Evolutionary conservation across 768 basidiomycete species (phyloP).

Genomic region (Pulveroboletus sp.): DNA sequence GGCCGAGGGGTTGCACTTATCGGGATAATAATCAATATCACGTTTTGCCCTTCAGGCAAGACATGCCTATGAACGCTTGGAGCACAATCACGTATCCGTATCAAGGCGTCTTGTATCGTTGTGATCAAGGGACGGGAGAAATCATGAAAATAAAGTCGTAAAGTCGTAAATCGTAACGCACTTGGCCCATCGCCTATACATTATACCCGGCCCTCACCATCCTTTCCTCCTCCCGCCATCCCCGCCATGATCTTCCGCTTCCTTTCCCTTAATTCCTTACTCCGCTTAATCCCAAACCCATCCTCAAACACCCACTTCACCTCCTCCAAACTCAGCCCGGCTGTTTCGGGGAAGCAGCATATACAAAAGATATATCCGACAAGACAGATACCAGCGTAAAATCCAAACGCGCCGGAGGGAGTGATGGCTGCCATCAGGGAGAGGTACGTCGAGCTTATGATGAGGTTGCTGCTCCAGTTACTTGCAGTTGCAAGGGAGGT

Average conservation of each 20-base stretch:
- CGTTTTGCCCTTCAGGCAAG: no score
- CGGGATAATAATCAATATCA: no score
- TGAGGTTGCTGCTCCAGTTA: constrained; percentile 76
- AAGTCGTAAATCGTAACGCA: no score
- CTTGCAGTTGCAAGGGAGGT: constrained; percentile 72
- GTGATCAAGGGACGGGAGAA: no score
- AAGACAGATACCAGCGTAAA: constrained; percentile 72
- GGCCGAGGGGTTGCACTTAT: no score
- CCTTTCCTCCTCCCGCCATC: no score
- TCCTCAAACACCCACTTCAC: constrained; percentile 58
- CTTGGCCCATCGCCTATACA: no score
- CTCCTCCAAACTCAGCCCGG: constrained; percentile 68
- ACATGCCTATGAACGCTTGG: no score
- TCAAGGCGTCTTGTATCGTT: no score
- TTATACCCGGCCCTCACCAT: no score
- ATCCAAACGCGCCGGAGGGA: constrained; percentile 72
- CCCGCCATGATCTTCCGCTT: constrained; percentile 15
- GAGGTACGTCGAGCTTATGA: constrained; percentile 78
- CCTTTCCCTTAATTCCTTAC: constrained; percentile 39
- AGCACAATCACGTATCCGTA: no score
- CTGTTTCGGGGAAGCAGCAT: constrained; percentile 77
- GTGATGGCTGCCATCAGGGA: constrained; percentile 74
- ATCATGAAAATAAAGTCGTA: no score
- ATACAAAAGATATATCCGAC: constrained; percentile 69
- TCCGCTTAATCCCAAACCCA: constrained; percentile 64